Conservation (phyloP, 2,329 filamentous ascomycete species). For the Aspergillus sp. region DNA sequence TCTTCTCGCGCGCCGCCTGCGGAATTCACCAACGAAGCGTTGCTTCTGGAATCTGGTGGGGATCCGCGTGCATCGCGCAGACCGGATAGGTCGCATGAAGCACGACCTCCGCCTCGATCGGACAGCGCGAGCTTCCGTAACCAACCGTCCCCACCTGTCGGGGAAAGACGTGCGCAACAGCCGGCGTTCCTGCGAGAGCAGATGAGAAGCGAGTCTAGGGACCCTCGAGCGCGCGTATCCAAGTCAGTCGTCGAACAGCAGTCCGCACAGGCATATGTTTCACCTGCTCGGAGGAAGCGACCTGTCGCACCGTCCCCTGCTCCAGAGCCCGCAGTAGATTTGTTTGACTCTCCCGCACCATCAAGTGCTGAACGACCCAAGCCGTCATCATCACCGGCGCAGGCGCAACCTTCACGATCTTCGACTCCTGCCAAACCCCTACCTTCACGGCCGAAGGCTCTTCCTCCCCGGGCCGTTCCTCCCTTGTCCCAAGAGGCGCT, state of each 20-base stretch:
- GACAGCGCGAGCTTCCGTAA: constrained; percentile 20
- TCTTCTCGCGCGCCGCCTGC: constrained; percentile 20
- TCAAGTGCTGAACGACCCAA: constrained; percentile 27
- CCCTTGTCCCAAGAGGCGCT: constrained; percentile 67
- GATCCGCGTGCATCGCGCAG: constrained; percentile 26
- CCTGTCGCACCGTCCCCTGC: constrained; percentile 49
- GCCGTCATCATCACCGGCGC: constrained; percentile 32
- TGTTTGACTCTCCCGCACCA: constrained; percentile 56
- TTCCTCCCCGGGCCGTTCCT: constrained; percentile 55
- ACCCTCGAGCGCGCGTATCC: constrained; percentile 63
- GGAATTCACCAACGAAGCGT: constrained; percentile 59
- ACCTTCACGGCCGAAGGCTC: constrained; percentile 47
- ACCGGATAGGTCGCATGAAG: constrained; percentile 25
- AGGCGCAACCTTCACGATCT: constrained; percentile 34
- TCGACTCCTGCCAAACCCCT: constrained; percentile 47
- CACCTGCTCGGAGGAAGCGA: constrained; percentile 74
- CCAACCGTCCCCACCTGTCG: constrained; percentile 20
- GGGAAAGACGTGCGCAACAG: constrained; percentile 26
- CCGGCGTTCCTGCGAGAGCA: constrained; percentile 59
- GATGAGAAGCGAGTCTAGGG: constrained; percentile 38
- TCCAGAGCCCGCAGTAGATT: constrained; percentile 56
- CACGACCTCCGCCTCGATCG: constrained; percentile 17
- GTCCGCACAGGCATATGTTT: constrained; percentile 79
- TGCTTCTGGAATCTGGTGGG: constrained; percentile 34
- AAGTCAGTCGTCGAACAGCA: constrained; percentile 77